Conservation (phyloP, 176 grass and related monocot species). For the Poa pratensis region DNA sequence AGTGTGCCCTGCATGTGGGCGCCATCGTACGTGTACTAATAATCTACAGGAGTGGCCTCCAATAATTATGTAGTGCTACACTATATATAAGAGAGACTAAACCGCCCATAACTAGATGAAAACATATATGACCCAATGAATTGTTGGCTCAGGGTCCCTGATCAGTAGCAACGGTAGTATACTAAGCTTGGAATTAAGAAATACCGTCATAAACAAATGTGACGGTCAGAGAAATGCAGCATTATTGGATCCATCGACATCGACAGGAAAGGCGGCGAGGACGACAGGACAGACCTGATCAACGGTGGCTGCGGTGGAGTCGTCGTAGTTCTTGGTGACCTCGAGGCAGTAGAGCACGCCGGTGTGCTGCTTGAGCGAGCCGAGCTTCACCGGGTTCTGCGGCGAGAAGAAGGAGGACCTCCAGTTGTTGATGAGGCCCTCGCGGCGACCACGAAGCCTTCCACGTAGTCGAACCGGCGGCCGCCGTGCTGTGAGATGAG, state of each 20-base stretch:
- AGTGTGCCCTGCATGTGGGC: constrained; percentile 54
- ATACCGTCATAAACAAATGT: constrained; percentile 29
- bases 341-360: constrained; percentile 91
- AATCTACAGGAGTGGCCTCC: not conserved
- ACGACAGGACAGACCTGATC: constrained; percentile 56
- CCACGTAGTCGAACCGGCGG: constrained; percentile 84
- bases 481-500: constrained; percentile 61
- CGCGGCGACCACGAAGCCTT: constrained; percentile 90
- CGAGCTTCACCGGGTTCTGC: constrained; percentile 85
- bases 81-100: not conserved
- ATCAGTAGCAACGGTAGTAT: not conserved
- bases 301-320: constrained; percentile 57
- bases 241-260: not conserved
- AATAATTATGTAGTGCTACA: not conserved
- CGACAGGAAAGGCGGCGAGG: constrained; percentile 32
- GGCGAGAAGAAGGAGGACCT: constrained; percentile 99
- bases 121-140: constrained; percentile 46
- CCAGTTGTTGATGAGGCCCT: constrained; percentile 98
- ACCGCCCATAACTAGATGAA: constrained; percentile 37
- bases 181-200: not conserved
- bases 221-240: not conserved
- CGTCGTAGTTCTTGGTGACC: constrained; percentile 89
- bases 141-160: constrained; percentile 29
- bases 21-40: not conserved
- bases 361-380: not conserved